A percentile compares a stretch with the other conserved stretches of the same genome.
Conservation (phyloP, 805 yeast genomes). For the Hanseniaspora valbyensis region DNA sequence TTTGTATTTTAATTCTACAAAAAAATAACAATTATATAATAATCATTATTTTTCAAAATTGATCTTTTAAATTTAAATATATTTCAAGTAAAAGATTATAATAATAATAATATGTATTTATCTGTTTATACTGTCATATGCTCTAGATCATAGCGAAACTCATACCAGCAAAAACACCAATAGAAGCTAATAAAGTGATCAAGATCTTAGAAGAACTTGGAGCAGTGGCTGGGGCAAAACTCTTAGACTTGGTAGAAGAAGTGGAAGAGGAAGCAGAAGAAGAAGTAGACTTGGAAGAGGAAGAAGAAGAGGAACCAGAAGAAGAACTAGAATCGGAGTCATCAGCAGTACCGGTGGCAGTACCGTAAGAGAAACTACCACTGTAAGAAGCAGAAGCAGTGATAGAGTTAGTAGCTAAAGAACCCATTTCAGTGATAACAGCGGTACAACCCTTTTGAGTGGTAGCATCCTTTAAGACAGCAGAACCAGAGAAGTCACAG, state of each 20-base stretch:
- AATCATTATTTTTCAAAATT: too few species aligned
- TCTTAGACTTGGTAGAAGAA: conserved; percentile 22
- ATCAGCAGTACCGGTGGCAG: conserved; percentile 20
- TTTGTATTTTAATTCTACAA: too few species aligned
- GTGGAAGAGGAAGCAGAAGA: conserved; percentile 18
- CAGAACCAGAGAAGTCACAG: conserved; percentile 63
- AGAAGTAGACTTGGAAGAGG: conserved; percentile 16
- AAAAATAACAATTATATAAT: too few species aligned
- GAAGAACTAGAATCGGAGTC: conserved; percentile 17
- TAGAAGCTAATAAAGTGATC: conserved; percentile 27
- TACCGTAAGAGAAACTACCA: conserved; percentile 23
- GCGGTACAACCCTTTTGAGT: conserved; percentile 48
- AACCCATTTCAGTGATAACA: conserved; percentile 49
- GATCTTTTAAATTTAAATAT: too few species aligned
- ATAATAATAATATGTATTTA: too few species aligned
- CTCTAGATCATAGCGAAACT: conserved; percentile 31
- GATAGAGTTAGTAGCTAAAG: conserved; percentile 38
- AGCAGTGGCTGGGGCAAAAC: conserved; percentile 23
- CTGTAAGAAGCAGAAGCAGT: conserved; percentile 28
- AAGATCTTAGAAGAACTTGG: conserved; percentile 26
- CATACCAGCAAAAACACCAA: conserved; percentile 31
- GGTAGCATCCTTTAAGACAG: conserved; percentile 38
- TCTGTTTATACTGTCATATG: too few species aligned
- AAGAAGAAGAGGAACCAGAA: conserved; percentile 18
- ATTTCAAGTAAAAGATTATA: too few species aligned